Evolutionary conservation across 441 rosid species (phyloP).

Genomic region (Adansonia madagascariensis): DNA sequence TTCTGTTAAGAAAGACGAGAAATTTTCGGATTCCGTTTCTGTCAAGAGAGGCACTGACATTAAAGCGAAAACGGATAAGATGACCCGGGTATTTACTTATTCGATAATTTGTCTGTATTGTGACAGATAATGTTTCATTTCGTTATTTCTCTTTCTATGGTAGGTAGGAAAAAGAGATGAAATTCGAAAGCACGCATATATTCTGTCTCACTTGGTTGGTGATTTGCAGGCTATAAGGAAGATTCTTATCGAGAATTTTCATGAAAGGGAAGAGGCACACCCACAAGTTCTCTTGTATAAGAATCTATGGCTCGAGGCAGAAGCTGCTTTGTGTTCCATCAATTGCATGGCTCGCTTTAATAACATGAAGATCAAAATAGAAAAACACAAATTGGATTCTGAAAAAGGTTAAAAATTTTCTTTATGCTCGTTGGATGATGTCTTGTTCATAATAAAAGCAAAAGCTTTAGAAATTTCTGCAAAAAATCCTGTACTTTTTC

Average conservation of each 20-base stretch:
- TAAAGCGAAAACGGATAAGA: constrained; percentile 47
- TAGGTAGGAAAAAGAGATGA: neutral
- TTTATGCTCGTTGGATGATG: neutral
- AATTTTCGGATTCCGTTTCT: constrained; percentile 27
- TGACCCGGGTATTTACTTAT: constrained; percentile 58
- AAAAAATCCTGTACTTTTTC: constrained; percentile 18
- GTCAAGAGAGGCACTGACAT: constrained; percentile 35
- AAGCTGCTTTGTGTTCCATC: constrained; percentile 78
- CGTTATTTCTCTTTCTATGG: neutral
- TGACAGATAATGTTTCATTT: constrained; percentile 17
- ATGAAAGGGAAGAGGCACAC: constrained; percentile 52
- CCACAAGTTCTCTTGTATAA: constrained; percentile 68
- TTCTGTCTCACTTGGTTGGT: constrained; percentile 18
- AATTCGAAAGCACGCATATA: neutral
- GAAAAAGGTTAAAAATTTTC: constrained; percentile 45
- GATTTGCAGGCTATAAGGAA: constrained; percentile 71
- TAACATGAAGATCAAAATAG: constrained; percentile 63
- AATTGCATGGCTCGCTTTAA: constrained; percentile 71
- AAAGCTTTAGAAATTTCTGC: neutral
- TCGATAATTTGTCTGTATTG: constrained; percentile 1
- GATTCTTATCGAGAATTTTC: constrained; percentile 64
- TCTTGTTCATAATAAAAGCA: constrained; percentile 2
- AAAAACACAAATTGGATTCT: constrained; percentile 37
- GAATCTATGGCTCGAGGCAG: constrained; percentile 98
- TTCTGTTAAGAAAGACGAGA: constrained; percentile 36